These are phyloP conservation scores for Plasmodium sp. DNA, from an alignment of 169 alveolate genomes.

Conservation along the genomic window DNA sequence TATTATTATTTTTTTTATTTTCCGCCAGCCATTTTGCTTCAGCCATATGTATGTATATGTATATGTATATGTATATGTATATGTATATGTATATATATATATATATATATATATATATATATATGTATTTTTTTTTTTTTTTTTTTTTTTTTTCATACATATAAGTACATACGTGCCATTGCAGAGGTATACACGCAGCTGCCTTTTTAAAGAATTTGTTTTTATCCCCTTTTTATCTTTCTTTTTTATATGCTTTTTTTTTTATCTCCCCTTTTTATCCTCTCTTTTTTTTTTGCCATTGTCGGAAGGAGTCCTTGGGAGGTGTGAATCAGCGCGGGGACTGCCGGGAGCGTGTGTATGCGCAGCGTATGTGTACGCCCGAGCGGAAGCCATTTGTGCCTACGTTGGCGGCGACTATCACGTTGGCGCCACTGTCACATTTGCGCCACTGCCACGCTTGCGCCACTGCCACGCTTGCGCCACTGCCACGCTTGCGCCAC, in stretches of 20 bases:
- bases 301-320: neutral
- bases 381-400: neutral
- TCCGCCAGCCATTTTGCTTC: neutral
- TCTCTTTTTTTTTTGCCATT: neutral
- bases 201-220: neutral
- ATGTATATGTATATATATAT: too few relatives aligned
- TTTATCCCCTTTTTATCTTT: neutral
- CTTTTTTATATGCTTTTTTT: too few relatives aligned
- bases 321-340: neutral
- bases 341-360: neutral
- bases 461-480: neutral
- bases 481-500: neutral
- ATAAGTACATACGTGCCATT: neutral
- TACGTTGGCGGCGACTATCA: neutral
- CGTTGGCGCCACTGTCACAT: neutral
- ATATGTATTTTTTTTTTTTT: neutral
- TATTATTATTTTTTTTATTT: neutral
- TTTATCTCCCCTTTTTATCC: neutral
- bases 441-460: neutral
- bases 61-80: too few relatives aligned
- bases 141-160: neutral
- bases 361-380: neutral
- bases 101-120: too few relatives aligned
- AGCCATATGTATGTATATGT: neutral
- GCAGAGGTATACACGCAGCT: neutral